phyloP scores from a whole-genome alignment of 192 early-diverging fungal genomes.

The Coemansia sp. region DNA sequence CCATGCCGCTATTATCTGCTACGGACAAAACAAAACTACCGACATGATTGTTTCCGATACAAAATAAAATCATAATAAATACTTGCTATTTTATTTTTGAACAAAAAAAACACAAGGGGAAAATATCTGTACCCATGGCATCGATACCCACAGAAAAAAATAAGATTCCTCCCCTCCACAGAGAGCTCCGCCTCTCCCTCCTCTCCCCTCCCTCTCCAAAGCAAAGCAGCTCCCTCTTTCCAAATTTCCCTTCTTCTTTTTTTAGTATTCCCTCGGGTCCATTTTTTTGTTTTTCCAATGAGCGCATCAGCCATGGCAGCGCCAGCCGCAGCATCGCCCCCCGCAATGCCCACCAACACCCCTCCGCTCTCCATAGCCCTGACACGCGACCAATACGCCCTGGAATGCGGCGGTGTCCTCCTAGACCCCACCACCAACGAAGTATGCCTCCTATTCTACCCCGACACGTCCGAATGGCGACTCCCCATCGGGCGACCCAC shows the following conservation, averaged over 20 bases:
- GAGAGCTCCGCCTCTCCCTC: neutral
- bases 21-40: neutral
- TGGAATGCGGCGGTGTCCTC: conserved; percentile 47
- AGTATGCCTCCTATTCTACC: conserved; percentile 51
- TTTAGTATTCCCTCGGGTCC: neutral
- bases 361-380: conserved; percentile 16
- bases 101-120: too few relatives aligned
- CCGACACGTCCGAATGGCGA: conserved; percentile 51
- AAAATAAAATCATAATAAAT: neutral
- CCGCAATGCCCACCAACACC: neutral
- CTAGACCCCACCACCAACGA: conserved; percentile 46
- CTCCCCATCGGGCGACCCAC: conserved; percentile 42
- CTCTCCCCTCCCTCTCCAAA: neutral
- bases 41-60: neutral
- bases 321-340: neutral
- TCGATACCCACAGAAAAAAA: neutral
- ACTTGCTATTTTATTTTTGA: too few relatives aligned
- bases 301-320: neutral
- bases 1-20: neutral
- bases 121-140: too few relatives aligned
- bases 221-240: too few relatives aligned
- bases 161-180: neutral
- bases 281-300: neutral
- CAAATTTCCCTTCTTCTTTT: neutral
- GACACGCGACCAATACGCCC: conserved; percentile 38